Evolutionary conservation across 495 filamentous ascomycete species (phyloP).

Genomic region (Podospora didyma): DNA sequence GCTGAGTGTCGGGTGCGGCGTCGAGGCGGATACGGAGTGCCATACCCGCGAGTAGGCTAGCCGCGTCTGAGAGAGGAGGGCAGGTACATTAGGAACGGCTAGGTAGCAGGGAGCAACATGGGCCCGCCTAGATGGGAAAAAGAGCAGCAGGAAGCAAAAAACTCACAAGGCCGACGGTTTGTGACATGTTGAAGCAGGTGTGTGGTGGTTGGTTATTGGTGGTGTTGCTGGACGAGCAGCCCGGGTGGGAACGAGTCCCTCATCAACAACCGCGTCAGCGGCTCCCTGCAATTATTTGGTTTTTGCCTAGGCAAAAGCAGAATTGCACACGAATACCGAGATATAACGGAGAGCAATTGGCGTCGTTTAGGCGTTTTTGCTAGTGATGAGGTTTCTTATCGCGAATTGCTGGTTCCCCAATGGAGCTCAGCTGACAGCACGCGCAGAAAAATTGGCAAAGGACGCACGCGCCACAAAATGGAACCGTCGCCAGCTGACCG

Average conservation of each 20-base stretch:
- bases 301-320: no score
- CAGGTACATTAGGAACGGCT: conserved; percentile 3
- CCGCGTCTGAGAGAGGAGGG: conserved; percentile 60
- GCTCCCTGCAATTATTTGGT: background rate
- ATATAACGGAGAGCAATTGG: no score
- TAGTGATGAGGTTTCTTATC: background rate
- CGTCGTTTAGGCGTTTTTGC: no score
- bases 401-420: no score
- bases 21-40: conserved; percentile 77
- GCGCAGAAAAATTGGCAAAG: background rate
- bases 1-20: conserved; percentile 49
- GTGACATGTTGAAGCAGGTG: conserved; percentile 52
- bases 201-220: conserved; percentile 15
- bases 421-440: background rate
- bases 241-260: conserved; percentile 16
- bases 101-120: background rate
- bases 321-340: no score
- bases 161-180: conserved; percentile 62
- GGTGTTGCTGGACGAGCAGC: background rate
- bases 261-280: conserved; percentile 4
- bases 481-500: no score
- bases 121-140: no score
- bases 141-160: background rate
- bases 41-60: conserved; percentile 94
- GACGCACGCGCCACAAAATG: background rate